Evolutionary conservation across 2,329 filamentous ascomycete genomes (phyloP).

Genomic region (Chaetomium sp.): DNA sequence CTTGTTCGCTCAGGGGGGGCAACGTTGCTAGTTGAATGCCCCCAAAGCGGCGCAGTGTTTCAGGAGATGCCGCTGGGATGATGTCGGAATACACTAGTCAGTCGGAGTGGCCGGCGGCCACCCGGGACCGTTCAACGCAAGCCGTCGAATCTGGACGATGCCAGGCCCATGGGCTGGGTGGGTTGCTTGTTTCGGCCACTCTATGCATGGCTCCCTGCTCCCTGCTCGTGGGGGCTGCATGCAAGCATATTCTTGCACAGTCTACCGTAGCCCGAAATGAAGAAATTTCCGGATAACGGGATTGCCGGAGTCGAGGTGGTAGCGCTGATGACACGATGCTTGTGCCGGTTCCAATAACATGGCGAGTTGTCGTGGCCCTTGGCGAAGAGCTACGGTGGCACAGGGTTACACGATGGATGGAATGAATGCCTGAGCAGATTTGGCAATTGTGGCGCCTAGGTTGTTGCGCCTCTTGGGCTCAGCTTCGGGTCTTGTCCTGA

Average conservation of each 20-base stretch:
- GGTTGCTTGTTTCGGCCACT: constrained; percentile 16
- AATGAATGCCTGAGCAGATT: not conserved
- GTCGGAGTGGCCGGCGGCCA: not conserved
- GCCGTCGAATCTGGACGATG: not conserved
- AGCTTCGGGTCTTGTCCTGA: not conserved
- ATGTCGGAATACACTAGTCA: not conserved
- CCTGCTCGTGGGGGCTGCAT: constrained; percentile 16
- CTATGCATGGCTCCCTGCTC: not conserved
- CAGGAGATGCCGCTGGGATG: not conserved
- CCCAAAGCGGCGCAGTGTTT: constrained; percentile 11
- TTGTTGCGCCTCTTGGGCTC: not conserved
- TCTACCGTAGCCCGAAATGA: not conserved
- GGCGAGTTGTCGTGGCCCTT: not conserved
- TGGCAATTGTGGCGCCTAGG: not conserved
- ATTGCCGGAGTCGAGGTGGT: not conserved
- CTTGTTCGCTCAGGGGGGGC: not conserved
- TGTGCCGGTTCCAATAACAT: not conserved
- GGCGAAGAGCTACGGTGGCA: not conserved
- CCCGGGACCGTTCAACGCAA: not conserved
- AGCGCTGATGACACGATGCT: not conserved
- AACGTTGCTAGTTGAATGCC: not conserved
- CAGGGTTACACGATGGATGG: not conserved
- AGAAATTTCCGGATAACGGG: not conserved
- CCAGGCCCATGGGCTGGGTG: not conserved
- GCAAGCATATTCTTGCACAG: not conserved